Conservation (phyloP, 2,329 filamentous ascomycete genomes). For the Apiospora hydei region DNA sequence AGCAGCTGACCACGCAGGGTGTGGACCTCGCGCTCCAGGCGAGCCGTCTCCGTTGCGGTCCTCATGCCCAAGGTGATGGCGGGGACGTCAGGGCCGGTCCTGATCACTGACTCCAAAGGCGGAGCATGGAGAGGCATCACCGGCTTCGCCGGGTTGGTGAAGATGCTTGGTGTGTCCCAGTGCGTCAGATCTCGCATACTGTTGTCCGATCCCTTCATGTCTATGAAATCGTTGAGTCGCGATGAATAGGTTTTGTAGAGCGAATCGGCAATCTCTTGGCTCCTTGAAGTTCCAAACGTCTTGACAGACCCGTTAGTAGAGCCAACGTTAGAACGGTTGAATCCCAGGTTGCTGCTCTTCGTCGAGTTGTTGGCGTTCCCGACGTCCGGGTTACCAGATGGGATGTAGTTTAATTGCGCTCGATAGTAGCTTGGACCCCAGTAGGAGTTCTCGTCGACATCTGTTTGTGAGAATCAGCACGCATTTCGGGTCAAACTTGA, state of each 20-base stretch:
- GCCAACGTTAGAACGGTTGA: background rate
- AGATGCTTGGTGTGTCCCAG: slow-evolving; percentile 39
- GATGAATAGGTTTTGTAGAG: slow-evolving; percentile 11
- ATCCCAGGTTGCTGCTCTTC: background rate
- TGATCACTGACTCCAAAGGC: slow-evolving; percentile 46
- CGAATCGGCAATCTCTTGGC: slow-evolving; percentile 23
- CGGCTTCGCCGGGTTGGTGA: slow-evolving; percentile 41
- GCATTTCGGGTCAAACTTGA: background rate
- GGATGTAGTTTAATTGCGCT: background rate
- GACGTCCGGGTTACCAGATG: background rate
- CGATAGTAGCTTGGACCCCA: background rate
- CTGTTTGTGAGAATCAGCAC: slow-evolving; percentile 13
- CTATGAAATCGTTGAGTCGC: slow-evolving; percentile 26
- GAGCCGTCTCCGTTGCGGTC: slow-evolving; percentile 49
- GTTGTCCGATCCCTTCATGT: slow-evolving; percentile 25
- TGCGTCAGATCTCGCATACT: slow-evolving; percentile 42
- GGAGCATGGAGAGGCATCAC: slow-evolving; percentile 46
- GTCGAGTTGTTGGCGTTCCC: background rate
- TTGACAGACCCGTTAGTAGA: slow-evolving; percentile 23
- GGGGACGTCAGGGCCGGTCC: slow-evolving; percentile 44
- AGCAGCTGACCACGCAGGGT: slow-evolving; percentile 44
- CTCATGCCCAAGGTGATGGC: slow-evolving; percentile 47
- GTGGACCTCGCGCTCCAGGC: slow-evolving; percentile 46
- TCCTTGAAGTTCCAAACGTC: background rate
- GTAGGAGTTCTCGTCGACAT: background rate